Percentiles rank a stretch among this genome's conserved stretches.
These are phyloP conservation scores for Chlorokybus atmophyticus DNA, from an alignment of 139 green algal species.

Conservation along the genomic window DNA sequence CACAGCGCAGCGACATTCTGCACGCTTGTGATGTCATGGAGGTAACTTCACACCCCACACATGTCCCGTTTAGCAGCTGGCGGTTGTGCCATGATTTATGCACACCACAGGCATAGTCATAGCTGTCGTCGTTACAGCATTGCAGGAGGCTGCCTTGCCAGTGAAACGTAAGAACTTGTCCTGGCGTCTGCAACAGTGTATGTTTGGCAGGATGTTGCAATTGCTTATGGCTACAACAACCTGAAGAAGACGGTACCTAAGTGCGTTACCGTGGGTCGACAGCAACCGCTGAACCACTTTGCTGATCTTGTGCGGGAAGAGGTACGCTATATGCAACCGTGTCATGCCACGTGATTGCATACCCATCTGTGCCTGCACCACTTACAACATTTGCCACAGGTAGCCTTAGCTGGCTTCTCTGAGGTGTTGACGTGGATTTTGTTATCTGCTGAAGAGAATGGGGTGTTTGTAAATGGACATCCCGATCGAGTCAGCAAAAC, in stretches of 20 bases:
- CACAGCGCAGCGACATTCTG: constrained; percentile 81
- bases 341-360: neutral
- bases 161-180: too few species aligned
- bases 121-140: too few species aligned
- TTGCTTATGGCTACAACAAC: constrained; percentile 97
- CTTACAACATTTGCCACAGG: constrained; percentile 6
- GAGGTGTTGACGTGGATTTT: constrained; percentile 79
- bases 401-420: constrained; percentile 65
- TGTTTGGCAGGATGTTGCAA: constrained; percentile 85
- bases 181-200: too few species aligned
- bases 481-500: neutral
- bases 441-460: constrained; percentile 70
- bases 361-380: neutral
- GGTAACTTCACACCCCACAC: too few species aligned
- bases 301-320: constrained; percentile 75
- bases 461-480: neutral
- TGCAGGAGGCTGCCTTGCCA: too few species aligned
- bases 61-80: too few species aligned
- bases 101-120: too few species aligned
- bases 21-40: constrained; percentile 93
- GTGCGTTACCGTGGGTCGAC: constrained; percentile 48
- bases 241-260: constrained; percentile 51
- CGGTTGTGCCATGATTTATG: too few species aligned
- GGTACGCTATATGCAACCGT: constrained; percentile 6
- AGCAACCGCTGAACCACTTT: constrained; percentile 85